Conservation (phyloP, 225 moss, liverwort and hornwort species). For the Pseudoscleropodium purum region DNA sequence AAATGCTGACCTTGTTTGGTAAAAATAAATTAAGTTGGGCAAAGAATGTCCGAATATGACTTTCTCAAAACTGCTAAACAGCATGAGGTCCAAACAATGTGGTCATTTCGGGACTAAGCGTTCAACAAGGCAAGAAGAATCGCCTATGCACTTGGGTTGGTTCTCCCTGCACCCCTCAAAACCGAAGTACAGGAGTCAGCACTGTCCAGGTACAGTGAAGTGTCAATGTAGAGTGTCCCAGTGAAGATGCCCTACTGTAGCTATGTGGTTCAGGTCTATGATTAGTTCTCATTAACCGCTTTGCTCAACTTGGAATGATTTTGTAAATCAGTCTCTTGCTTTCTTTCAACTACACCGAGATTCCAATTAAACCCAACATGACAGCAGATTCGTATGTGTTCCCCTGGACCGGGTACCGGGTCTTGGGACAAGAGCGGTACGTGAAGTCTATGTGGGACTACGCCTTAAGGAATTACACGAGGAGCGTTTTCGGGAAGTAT, state of each 20-base stretch:
- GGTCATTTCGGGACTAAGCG: neutral
- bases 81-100: neutral
- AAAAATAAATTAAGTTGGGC: neutral
- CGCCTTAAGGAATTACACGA: conserved; percentile 31
- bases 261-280: neutral
- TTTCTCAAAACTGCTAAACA: neutral
- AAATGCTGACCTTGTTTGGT: neutral
- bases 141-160: no score
- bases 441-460: neutral
- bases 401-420: fast-evolving
- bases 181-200: no score
- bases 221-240: neutral
- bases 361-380: neutral
- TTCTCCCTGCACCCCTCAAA: no score
- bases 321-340: no score
- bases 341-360: neutral
- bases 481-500: fast-evolving
- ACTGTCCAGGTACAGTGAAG: no score
- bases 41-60: neutral
- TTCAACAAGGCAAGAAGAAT: no score
- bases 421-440: no score
- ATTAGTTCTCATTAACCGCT: no score
- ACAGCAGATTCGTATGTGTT: neutral
- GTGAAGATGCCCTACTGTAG: neutral
- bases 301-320: no score